phyloP scores from a whole-genome alignment of 1,139 yeast species.

The Arxiozyma bovina region DNA sequence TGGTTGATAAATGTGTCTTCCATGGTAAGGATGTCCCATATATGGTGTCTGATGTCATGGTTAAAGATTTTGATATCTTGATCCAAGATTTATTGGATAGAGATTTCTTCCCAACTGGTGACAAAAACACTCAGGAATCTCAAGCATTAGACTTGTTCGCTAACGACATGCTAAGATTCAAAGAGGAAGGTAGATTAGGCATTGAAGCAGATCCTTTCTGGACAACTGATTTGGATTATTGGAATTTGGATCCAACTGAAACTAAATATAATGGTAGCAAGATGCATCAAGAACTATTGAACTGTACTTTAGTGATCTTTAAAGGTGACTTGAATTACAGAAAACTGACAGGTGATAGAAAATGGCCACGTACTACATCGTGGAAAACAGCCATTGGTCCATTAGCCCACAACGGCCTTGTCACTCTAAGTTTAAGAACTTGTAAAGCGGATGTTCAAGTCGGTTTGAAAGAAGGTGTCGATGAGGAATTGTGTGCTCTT shows the following conservation, averaged over 20 bases:
- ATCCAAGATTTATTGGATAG: conserved; percentile 49
- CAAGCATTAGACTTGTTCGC: conserved; percentile 38
- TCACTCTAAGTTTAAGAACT: conserved; percentile 71
- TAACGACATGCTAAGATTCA: conserved; percentile 42
- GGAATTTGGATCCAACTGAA: conserved; percentile 50
- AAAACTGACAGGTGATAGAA: conserved; percentile 82
- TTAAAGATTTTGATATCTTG: conserved; percentile 61
- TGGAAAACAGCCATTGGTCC: conserved; percentile 64
- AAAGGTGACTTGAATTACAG: conserved; percentile 96
- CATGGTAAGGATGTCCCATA: conserved; percentile 92
- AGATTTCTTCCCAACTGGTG: conserved; percentile 41
- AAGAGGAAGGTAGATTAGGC: conserved; percentile 42
- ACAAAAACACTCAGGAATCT: conserved; percentile 37
- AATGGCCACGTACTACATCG: conserved; percentile 77
- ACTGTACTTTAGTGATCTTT: conserved; percentile 66
- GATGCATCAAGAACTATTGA: conserved; percentile 43
- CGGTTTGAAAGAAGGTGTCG: conserved; percentile 65
- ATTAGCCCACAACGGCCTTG: conserved; percentile 50
- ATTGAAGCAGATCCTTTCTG: conserved; percentile 69
- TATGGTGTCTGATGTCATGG: conserved; percentile 95
- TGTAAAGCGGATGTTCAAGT: conserved; percentile 96
- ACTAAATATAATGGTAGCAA: conserved; percentile 50
- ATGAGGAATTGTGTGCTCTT: conserved; percentile 51
- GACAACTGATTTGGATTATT: conserved; percentile 70
- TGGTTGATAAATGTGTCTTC: conserved; percentile 56